Percentiles rank a stretch among this genome's conserved stretches.
phyloP scores from a whole-genome alignment of 352 stramenopile species.

The Phytopythium ostracodes region DNA sequence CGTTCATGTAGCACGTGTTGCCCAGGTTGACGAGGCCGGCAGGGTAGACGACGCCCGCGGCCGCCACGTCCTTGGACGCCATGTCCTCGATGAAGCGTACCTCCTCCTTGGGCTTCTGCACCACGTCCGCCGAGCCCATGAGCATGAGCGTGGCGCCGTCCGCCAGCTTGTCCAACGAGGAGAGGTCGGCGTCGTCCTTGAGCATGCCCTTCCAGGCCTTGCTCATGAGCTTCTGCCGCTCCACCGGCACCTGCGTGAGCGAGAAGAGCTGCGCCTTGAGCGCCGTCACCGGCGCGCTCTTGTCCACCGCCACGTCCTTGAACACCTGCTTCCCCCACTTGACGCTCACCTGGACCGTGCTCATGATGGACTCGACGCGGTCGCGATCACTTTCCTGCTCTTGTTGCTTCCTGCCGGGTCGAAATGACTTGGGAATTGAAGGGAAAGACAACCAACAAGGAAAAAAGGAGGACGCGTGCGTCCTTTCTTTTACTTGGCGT shows the following conservation, averaged over 20 bases:
- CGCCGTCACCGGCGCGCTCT: constrained; percentile 50
- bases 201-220: constrained; percentile 90
- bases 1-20: constrained; percentile 94
- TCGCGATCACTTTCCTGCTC: not conserved
- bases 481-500: not conserved
- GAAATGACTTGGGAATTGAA: no score
- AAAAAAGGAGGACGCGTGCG: no score
- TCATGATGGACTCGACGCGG: constrained; percentile 6
- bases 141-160: constrained; percentile 83
- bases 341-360: constrained; percentile 62
- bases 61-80: constrained; percentile 73
- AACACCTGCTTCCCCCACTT: constrained; percentile 89
- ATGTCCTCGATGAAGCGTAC: constrained; percentile 88
- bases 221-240: constrained; percentile 88
- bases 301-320: constrained; percentile 61
- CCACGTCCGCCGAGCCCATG: constrained; percentile 93
- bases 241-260: constrained; percentile 77
- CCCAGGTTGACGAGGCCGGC: constrained; percentile 93
- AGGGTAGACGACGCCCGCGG: constrained; percentile 82
- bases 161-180: constrained; percentile 45
- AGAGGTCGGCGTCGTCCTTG: constrained; percentile 78
- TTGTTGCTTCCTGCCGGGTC: no score
- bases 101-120: constrained; percentile 79
- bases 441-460: no score
- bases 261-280: constrained; percentile 83